A percentile compares a stretch with the other conserved stretches of the same genome.
Evolutionary conservation across 73 alveolate genomes (phyloP).

Genomic region (Paramecium pentaurelia): DNA sequence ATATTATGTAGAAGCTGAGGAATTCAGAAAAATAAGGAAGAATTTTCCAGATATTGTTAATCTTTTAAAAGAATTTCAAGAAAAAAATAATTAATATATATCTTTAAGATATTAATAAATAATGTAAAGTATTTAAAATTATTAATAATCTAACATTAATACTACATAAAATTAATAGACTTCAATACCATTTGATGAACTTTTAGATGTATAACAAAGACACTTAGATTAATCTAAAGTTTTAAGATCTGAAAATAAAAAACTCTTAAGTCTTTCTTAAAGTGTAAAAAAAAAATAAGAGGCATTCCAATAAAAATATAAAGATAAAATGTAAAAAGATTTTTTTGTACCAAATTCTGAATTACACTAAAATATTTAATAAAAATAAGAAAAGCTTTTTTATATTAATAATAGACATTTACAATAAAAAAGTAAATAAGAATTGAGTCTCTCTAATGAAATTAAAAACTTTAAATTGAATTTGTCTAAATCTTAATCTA

Average conservation of each 20-base stretch:
- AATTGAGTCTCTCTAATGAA: neutral
- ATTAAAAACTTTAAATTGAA: neutral
- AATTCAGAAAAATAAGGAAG: neutral
- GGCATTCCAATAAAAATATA: neutral
- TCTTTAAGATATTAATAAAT: neutral
- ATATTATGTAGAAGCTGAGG: slow-evolving; percentile 23
- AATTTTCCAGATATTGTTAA: slow-evolving; percentile 1
- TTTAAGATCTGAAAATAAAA: neutral
- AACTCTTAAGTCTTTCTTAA: neutral
- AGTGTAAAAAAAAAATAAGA: neutral
- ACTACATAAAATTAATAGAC: neutral
- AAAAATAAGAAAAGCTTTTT: neutral
- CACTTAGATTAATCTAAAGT: neutral
- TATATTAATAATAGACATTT: neutral
- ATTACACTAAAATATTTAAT: neutral
- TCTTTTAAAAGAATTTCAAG: neutral
- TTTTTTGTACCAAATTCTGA: neutral
- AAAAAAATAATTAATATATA: neutral
- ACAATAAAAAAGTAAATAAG: neutral
- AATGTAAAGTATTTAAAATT: neutral
- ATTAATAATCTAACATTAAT: neutral
- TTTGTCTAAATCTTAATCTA: neutral
- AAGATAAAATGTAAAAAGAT: neutral
- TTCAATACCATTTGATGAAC: neutral
- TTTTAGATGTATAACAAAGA: neutral